Evolutionary conservation across 73 alveolate species (phyloP).

Genomic region (Uronychia binucleata): DNA sequence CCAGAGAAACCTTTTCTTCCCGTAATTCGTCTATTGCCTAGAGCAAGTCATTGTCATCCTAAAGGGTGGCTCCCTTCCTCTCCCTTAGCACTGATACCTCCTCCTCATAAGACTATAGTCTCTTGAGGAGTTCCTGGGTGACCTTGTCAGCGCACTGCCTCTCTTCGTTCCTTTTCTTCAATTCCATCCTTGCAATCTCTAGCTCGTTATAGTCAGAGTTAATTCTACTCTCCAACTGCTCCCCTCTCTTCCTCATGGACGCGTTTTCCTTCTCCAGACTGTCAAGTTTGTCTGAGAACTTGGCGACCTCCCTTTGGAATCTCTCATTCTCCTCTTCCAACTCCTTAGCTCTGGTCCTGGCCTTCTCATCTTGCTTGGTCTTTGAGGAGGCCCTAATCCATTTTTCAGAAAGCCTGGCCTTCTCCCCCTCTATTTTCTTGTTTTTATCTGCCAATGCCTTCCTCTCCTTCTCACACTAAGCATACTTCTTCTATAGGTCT

Average conservation of each 20-base stretch:
- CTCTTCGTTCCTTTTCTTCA: conserved; percentile 9
- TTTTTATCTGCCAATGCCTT: neutral
- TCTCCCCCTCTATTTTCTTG: conserved; percentile 40
- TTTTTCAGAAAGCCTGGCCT: conserved; percentile 43
- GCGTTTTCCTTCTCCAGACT: conserved; percentile 28
- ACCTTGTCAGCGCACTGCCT: conserved; percentile 34
- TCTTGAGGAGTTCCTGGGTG: conserved; percentile 24
- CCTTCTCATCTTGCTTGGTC: conserved; percentile 48
- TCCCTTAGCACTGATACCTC: neutral
- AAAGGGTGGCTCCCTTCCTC: too few species aligned
- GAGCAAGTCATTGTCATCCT: too few species aligned
- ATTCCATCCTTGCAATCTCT: neutral
- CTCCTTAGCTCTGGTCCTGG: conserved; percentile 7
- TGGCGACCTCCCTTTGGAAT: conserved; percentile 6
- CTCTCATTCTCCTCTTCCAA: conserved; percentile 15
- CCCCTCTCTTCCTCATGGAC: conserved; percentile 3
- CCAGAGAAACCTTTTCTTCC: neutral
- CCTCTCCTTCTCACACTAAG: conserved; percentile 7
- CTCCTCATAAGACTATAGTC: conserved; percentile 25
- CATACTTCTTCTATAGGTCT: conserved; percentile 36
- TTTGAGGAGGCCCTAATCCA: conserved; percentile 35
- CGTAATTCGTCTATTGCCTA: neutral
- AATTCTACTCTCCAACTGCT: conserved; percentile 10
- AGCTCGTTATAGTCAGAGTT: conserved; percentile 3
- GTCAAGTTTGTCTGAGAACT: conserved; percentile 19